Evolutionary conservation across 345 rosid genomes (phyloP).

Genomic region (Raphanus sativus): DNA sequence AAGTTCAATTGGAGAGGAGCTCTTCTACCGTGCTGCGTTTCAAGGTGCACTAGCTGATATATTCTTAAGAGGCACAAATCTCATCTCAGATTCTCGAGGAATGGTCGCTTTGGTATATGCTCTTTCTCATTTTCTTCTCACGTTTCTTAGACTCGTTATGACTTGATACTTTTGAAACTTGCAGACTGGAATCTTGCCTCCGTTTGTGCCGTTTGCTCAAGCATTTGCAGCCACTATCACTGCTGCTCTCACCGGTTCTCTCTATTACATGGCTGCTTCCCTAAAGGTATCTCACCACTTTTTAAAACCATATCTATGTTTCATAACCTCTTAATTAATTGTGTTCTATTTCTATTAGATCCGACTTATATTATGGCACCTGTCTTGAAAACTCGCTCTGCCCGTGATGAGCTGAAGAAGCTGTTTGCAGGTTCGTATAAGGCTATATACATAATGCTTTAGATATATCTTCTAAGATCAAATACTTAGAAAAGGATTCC

Average conservation of each 20-base stretch:
- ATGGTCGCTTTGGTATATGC: constrained; percentile 71
- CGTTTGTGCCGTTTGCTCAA: constrained; percentile 95
- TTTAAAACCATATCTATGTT: not conserved
- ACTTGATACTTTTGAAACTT: not conserved
- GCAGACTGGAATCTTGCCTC: constrained; percentile 88
- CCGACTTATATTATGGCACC: constrained; percentile 89
- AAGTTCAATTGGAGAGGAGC: constrained; percentile 96
- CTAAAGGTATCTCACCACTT: constrained; percentile 56
- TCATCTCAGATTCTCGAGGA: constrained; percentile 68
- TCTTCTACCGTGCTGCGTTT: constrained; percentile 89
- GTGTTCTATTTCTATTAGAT: constrained; percentile 45
- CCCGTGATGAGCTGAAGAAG: constrained; percentile 76
- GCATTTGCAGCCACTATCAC: constrained; percentile 88
- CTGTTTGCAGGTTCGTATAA: constrained; percentile 68
- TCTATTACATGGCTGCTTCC: constrained; percentile 95
- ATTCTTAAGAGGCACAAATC: constrained; percentile 41
- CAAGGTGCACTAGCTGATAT: constrained; percentile 65
- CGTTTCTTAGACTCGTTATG: not conserved
- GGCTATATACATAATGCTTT: not conserved
- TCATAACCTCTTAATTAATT: constrained; percentile 6
- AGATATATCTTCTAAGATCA: constrained; percentile 16
- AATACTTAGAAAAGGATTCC: not conserved
- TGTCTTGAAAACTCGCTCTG: constrained; percentile 65
- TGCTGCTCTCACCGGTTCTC: constrained; percentile 88
- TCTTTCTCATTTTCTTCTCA: not conserved